Evolutionary conservation across 1,139 yeast genomes (phyloP), one percentile per base, ranked within the genome.

Genomic region (Geotrichum siamense): DNA sequence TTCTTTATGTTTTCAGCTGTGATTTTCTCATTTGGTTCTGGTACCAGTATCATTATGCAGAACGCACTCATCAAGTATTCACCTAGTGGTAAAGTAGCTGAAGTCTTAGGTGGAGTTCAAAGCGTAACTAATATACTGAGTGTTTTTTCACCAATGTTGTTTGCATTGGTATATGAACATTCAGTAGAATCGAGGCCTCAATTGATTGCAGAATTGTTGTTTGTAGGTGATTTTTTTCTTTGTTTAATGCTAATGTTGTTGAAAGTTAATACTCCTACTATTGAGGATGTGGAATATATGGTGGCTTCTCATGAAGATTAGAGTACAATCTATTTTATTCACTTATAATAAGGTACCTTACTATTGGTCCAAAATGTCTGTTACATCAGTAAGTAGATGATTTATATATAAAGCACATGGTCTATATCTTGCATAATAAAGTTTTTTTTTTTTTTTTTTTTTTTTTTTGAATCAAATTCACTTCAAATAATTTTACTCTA

Each of bases 21-120:
- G 0, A 63, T 77, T 0, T 39, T 73, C 5, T 63, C 63, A 2
- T 54, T 68, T 0, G 38, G 36, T 2, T 16, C 41, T 3, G 32
- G 38, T 13, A 37, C 29, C 13, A 20, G 31, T 5, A 82, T 84
- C 0, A 65, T 75, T 1, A 49, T 76, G 23, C 74, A 71, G 49
- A 65, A 74, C 4, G 54, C 76, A 1, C 56, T 78, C 31, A 69
- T 76, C 47, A 78, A 77, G 56, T 75, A 74, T 53, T 70, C 69
- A 12, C 53, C 57, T 13, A 53, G 51, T 40, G 56, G 53, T 10
- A 50, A 55, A 30, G 52, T 60, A 3, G 67, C 68, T 2, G 60
- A 55, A 38, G 51, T 62, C 19, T 48, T 63, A n/a, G 67, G 67
- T 9, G 65, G 61, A 1, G 43, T 59, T 13, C 54, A 60, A 3